These are phyloP conservation scores for Naganishia onofrii DNA, from an alignment of 768 basidiomycete species.

Conservation along the genomic window DNA sequence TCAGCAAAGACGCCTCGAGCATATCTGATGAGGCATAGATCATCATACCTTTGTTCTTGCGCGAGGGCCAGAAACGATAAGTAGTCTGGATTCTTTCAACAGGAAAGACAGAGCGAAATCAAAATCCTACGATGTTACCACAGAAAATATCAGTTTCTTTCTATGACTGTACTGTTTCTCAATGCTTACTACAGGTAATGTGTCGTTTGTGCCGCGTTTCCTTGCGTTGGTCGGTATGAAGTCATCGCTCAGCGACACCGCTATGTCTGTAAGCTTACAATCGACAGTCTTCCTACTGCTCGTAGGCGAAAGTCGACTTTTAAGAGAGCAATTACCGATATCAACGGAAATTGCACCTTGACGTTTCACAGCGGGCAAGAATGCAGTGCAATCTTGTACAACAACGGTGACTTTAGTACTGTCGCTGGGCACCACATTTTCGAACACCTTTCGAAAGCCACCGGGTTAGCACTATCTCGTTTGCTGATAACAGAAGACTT, in stretches of 20 bases:
- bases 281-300: constrained; percentile 2
- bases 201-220: background rate
- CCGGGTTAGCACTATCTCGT: no score
- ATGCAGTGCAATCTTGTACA: constrained; percentile 66
- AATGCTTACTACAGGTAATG: background rate
- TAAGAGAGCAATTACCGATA: constrained; percentile 8
- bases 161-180: background rate
- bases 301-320: background rate
- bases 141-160: background rate
- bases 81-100: background rate
- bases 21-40: background rate
- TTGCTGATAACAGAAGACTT: constrained; percentile 46
- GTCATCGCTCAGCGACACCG: constrained; percentile 12
- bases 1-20: background rate
- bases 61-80: background rate
- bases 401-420: constrained; percentile 68
- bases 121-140: background rate
- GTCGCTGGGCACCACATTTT: constrained; percentile 86
- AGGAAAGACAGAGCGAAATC: constrained; percentile 12
- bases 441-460: constrained; percentile 65
- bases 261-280: constrained; percentile 2
- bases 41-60: background rate
- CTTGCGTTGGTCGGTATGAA: background rate
- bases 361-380: constrained; percentile 56
- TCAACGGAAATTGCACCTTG: constrained; percentile 24